These are phyloP conservation scores for Nepenthes alata DNA, from an alignment of 179 eudicot genomes.

Conservation along the genomic window DNA sequence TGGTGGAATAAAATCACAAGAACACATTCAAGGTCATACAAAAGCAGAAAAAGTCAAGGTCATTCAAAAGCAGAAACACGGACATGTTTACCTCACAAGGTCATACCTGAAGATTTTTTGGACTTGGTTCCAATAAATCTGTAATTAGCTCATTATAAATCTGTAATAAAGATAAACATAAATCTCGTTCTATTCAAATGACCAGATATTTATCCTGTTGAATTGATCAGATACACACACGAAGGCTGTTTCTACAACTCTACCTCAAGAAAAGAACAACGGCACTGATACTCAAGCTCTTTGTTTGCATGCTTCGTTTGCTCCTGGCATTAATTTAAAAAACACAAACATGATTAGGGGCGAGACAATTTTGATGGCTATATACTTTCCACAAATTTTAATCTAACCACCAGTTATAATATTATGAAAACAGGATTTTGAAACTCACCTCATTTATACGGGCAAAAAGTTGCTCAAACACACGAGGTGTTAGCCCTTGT, in stretches of 20 bases:
- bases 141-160: constrained; percentile 95
- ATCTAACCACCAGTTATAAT: neutral
- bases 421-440: neutral
- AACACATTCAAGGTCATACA: constrained; percentile 10
- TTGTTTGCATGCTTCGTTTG: constrained; percentile 69
- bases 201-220: neutral
- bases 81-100: neutral
- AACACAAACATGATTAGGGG: too few species aligned
- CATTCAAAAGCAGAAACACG: neutral
- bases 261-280: constrained; percentile 98
- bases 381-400: too few species aligned
- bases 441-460: constrained; percentile 67
- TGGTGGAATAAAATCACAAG: constrained; percentile 15
- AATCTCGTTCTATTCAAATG: neutral
- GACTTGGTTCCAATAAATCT: constrained; percentile 87
- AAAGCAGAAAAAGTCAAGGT: neutral
- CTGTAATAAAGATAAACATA: constrained; percentile 21
- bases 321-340: constrained; percentile 32
- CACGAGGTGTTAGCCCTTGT: constrained; percentile 91
- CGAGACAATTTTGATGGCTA: too few species aligned
- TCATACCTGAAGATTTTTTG: constrained; percentile 78
- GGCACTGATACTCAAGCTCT: constrained; percentile 77
- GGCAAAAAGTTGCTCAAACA: constrained; percentile 63
- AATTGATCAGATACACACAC: neutral
- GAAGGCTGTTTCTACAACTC: constrained; percentile 4